Evolutionary conservation across 306 rosid genomes (phyloP), one percentile per base, ranked within the genome.

Genomic region (Lablab purpureus): DNA sequence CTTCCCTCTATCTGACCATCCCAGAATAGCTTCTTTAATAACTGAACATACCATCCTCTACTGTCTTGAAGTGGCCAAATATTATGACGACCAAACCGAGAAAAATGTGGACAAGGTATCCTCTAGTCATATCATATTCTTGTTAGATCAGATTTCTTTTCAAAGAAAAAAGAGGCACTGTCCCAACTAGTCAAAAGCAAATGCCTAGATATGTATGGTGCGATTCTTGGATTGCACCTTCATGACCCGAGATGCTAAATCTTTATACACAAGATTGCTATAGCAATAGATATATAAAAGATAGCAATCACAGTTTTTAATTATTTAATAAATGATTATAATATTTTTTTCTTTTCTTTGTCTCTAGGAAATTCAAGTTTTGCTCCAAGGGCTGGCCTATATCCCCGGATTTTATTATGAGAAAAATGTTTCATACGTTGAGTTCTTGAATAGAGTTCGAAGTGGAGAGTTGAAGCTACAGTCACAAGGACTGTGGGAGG

Each of bases 401-500:
- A 75, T 90, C 23, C 92, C 95, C 1, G 97, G 91, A 50, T 86
- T 87, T 67, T 69, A 59, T 60, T 94, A 86, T 27, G 95, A 89
- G 81, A 92, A 88, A 67, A 89, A 92, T 69, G 89, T 86, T 10
- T 54, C 92, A 0, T 92, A 84, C 60, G 76, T 77, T 15, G 97
- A 87, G n/a, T 94, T 94, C 84, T 83, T 92, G 52, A 88, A 91
- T 79, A 82, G 98, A 87, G 97, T 92, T 34, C 82, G 91, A 64
- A 71, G 83, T 41, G 97, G 95, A 64, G 98, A 94, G 84, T 68
- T 89, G 58, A 83, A 85, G 81, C 94, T 94, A 84, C 87, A 86
- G 25, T 87, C 92, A 55, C 89, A 91, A 82, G 97, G 98, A 69
- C 59, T 87, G 3, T 94, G 98, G 98, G 89, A 92, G 18, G 93